A percentile compares a stretch with the other conserved stretches of the same genome.
Evolutionary conservation across 352 stramenopile genomes (phyloP).

Genomic region (Phytophthora agathidicida): DNA sequence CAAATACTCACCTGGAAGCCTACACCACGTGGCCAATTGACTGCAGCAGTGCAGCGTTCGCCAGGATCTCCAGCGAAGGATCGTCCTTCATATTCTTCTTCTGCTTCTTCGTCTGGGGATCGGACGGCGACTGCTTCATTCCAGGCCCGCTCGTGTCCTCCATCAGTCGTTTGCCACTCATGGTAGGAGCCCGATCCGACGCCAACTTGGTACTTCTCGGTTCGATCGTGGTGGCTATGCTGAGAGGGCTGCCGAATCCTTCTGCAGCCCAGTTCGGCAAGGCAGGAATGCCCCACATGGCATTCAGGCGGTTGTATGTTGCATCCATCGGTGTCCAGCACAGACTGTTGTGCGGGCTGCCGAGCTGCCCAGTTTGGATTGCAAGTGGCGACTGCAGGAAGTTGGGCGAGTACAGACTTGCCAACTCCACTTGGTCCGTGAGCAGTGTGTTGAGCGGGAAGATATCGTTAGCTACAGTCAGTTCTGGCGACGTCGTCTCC

Average conservation of each 20-base stretch:
- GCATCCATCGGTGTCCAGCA: slow-evolving; percentile 43
- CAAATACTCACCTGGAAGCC: slow-evolving; percentile 10
- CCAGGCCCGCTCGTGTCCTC: slow-evolving; percentile 20
- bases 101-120: slow-evolving; percentile 6
- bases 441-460: slow-evolving; percentile 24
- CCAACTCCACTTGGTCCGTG: slow-evolving; percentile 29
- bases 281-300: slow-evolving; percentile 26
- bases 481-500: not conserved
- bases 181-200: slow-evolving; percentile 32
- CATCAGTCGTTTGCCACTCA: slow-evolving; percentile 47
- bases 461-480: slow-evolving; percentile 3
- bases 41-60: slow-evolving; percentile 72
- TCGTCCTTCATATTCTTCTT: slow-evolving; percentile 40
- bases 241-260: slow-evolving; percentile 9
- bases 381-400: slow-evolving; percentile 39
- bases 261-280: slow-evolving; percentile 26
- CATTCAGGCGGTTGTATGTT: slow-evolving; percentile 25
- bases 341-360: slow-evolving; percentile 17
- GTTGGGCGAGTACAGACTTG: slow-evolving; percentile 19
- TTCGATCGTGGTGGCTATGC: slow-evolving; percentile 55
- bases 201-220: slow-evolving; percentile 48
- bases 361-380: slow-evolving; percentile 28
- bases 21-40: slow-evolving; percentile 56
- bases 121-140: slow-evolving; percentile 9
- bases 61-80: slow-evolving; percentile 70